Base-by-base conservation (phyloP, 225 moss, liverwort and hornwort species). In the Marchantia polymorpha region DNA sequence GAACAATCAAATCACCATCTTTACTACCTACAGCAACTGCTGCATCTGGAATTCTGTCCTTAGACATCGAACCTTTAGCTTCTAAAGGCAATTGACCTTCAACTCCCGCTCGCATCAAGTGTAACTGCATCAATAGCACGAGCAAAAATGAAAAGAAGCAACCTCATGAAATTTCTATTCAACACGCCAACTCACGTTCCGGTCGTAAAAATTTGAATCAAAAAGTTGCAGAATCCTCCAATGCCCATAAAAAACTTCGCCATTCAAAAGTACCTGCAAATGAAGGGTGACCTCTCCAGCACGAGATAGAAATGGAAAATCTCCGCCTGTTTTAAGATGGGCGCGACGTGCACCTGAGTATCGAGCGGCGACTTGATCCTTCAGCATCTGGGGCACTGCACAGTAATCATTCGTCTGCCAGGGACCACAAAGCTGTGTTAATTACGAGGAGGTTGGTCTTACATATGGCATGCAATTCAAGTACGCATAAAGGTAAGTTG, bases 201-300 rank as follows among this genome's bases (percentile, higher is more conserved):
- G 1, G 23, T 52, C 2, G 56, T 25, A 73, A 68, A 22, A 17
- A 25, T 19, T 58, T 0, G 31, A 56, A 29, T 17, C 27, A 73
- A 39, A 39, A 73, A 48, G 69, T 19, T 67, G 47, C 74, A 10
- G 47, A 12, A 73, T 8, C 47, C 27, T 15, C 29, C 65, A 61
- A 22, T 54, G 12, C 47, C 80, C 63, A 46, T 29, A 19, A 54
- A 20, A n/a, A 26, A 39, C 19, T 56, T 2, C 19, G 56, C 19
- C 56, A 56, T 19, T 56, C 39, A 6, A 64, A 12, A 64, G 50
- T 87, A 93, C 93, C 93, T 93, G 95, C 55, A 92, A 87, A 86
- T 99, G 99, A 80, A 99, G 92, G 48, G 93, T 93, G 78, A 99
- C 99, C 80, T 99, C 99, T 72, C 94, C 99, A 16, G 99, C 95